phyloP scores from a whole-genome alignment of 1,139 yeast genomes.

The Blastobotrys apis region DNA sequence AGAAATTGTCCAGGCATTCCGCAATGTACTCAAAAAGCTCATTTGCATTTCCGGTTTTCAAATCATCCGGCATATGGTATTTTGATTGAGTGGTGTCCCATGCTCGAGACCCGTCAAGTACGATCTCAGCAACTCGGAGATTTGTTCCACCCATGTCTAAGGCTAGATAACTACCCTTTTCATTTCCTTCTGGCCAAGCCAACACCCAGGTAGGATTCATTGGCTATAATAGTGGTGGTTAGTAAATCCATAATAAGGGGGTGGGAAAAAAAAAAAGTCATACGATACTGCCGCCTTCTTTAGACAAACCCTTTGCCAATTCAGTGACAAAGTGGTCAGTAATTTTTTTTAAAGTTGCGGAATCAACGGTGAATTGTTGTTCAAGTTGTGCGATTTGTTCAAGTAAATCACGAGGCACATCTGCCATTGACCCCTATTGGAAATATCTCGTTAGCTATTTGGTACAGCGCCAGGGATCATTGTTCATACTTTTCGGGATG shows the following conservation, averaged over 20 bases:
- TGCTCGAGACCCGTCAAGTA: conserved; percentile 69
- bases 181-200: conserved; percentile 89
- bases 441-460: not conserved
- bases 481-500: conserved; percentile 56
- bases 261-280: not conserved
- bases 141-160: conserved; percentile 96
- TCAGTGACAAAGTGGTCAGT: conserved; percentile 67
- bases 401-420: conserved; percentile 62
- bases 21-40: conserved; percentile 86
- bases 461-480: not conserved
- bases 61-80: conserved; percentile 61
- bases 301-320: conserved; percentile 52
- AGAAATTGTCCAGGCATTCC: conserved; percentile 60
- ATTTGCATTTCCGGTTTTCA: conserved; percentile 74
- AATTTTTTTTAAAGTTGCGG: conserved; percentile 57
- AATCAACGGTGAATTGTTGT: conserved; percentile 57
- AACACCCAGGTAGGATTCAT: conserved; percentile 98
- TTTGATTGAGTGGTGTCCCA: conserved; percentile 83
- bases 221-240: conserved; percentile 40
- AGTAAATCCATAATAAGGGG: not conserved
- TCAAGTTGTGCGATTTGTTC: conserved; percentile 58
- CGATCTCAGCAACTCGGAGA: conserved; percentile 82
- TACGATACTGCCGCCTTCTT: conserved; percentile 32
- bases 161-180: conserved; percentile 83
- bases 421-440: conserved; percentile 61